These are phyloP conservation scores for Mycosphaerelloides madeirae DNA, from an alignment of 2,329 filamentous ascomycete species.

Conservation along the genomic window DNA sequence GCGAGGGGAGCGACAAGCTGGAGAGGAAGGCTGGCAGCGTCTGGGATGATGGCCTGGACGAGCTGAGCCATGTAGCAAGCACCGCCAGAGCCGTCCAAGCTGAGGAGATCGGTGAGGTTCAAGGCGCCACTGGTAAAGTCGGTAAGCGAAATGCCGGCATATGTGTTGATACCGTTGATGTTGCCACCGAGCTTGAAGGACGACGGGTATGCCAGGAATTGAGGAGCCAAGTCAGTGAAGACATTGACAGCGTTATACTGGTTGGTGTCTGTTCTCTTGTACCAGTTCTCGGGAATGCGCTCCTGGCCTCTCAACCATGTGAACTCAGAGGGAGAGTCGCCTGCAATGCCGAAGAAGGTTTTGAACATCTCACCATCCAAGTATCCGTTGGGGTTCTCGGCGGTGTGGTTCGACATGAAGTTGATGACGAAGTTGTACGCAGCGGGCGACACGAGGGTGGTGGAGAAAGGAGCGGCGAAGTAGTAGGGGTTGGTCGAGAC, in stretches of 20 bases:
- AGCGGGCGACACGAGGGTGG: conserved; percentile 19
- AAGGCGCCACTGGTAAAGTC: conserved; percentile 40
- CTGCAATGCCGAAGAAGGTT: conserved; percentile 20
- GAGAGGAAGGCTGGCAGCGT: conserved; percentile 11
- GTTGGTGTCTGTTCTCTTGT: conserved; percentile 16
- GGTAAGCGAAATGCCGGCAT: conserved; percentile 31
- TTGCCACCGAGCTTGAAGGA: conserved; percentile 32
- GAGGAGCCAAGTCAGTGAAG: conserved; percentile 10
- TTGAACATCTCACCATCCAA: conserved; percentile 22
- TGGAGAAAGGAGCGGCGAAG: conserved; percentile 27
- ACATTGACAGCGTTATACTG: conserved; percentile 17
- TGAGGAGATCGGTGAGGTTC: conserved; percentile 28
- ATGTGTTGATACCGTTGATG: conserved; percentile 29
- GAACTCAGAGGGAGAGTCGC: conserved; percentile 12
- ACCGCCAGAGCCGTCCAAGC: conserved; percentile 3
- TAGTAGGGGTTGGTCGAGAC: conserved; percentile 31
- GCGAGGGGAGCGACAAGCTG: conserved; percentile 6
- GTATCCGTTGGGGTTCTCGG: conserved; percentile 19
- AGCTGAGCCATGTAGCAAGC: conserved; percentile 11
- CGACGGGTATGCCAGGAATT: conserved; percentile 13
- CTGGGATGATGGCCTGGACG: conserved; percentile 21
- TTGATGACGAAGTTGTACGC: conserved; percentile 27
- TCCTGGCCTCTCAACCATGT: conserved; percentile 18
- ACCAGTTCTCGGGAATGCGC: conserved; percentile 22
- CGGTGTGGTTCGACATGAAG: conserved; percentile 26